phyloP scores from a whole-genome alignment of 108 stramenopile genomes.

The Skeletonema menzelii region DNA sequence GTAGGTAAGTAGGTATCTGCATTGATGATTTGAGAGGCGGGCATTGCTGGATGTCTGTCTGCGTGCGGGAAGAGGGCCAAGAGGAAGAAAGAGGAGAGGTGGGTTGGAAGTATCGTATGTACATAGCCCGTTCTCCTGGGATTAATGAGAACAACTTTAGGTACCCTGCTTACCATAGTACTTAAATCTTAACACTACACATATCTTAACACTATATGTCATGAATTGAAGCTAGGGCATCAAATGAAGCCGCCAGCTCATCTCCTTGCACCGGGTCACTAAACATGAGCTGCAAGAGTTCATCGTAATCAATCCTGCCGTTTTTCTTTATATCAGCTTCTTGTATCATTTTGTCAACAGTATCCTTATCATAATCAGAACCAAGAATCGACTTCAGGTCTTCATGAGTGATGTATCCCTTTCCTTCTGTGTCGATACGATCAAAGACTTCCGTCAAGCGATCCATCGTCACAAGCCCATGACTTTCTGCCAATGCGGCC shows the following conservation, averaged over 20 bases:
- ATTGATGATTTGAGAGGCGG: too few relatives aligned
- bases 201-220: too few relatives aligned
- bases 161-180: too few relatives aligned
- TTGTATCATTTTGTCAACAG: slow-evolving; percentile 63
- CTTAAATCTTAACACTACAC: too few relatives aligned
- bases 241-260: slow-evolving; percentile 10
- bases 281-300: slow-evolving; percentile 66
- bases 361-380: slow-evolving; percentile 58
- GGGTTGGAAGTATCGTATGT: too few relatives aligned
- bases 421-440: slow-evolving; percentile 68
- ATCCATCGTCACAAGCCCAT: slow-evolving; percentile 66
- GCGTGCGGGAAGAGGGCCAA: background rate
- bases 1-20: too few relatives aligned
- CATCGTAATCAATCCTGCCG: slow-evolving; percentile 69
- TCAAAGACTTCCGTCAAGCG: slow-evolving; percentile 75
- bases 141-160: too few relatives aligned
- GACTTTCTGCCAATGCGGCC: slow-evolving; percentile 69
- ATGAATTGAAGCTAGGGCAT: background rate
- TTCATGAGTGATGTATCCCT: slow-evolving; percentile 65
- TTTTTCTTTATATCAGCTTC: slow-evolving; percentile 64
- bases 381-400: slow-evolving; percentile 65
- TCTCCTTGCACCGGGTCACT: slow-evolving; percentile 40
- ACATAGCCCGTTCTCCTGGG: too few relatives aligned
- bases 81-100: too few relatives aligned
- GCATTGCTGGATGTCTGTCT: too few relatives aligned